These are phyloP conservation scores for Tagetes patula DNA, from an alignment of 129 eudicot species.

Conservation along the genomic window DNA sequence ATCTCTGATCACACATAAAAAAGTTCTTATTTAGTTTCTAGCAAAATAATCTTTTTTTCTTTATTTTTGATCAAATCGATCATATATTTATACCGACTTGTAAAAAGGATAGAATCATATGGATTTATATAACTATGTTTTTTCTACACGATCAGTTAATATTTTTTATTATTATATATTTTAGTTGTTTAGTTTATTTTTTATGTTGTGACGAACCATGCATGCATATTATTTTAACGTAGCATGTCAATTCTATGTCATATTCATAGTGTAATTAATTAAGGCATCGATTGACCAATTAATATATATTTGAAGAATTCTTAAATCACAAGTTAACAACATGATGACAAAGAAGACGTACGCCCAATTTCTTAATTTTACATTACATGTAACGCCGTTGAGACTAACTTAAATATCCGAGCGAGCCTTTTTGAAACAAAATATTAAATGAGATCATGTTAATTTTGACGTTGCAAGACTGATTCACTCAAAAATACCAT, in stretches of 20 bases:
- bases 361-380: not conserved
- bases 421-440: too few relatives aligned
- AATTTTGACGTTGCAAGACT: too few relatives aligned
- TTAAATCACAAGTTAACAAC: not conserved
- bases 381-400: not conserved
- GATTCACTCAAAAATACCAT: too few relatives aligned
- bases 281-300: not conserved
- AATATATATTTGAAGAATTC: not conserved
- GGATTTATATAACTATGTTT: not conserved
- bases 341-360: not conserved
- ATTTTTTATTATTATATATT: not conserved
- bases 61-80: too few relatives aligned
- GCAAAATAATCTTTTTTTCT: too few relatives aligned
- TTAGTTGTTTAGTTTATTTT: not conserved
- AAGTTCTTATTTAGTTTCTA: too few relatives aligned
- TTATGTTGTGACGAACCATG: constrained; percentile 2
- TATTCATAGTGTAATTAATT: not conserved
- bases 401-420: too few relatives aligned
- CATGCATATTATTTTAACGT: constrained; percentile 2
- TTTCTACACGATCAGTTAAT: not conserved
- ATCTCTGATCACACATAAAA: too few relatives aligned
- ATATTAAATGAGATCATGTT: too few relatives aligned
- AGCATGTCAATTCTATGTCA: not conserved
- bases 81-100: not conserved
- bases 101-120: not conserved